Evolutionary conservation across 2,329 filamentous ascomycete species (phyloP).

Genomic region (Diaporthe caulivora): DNA sequence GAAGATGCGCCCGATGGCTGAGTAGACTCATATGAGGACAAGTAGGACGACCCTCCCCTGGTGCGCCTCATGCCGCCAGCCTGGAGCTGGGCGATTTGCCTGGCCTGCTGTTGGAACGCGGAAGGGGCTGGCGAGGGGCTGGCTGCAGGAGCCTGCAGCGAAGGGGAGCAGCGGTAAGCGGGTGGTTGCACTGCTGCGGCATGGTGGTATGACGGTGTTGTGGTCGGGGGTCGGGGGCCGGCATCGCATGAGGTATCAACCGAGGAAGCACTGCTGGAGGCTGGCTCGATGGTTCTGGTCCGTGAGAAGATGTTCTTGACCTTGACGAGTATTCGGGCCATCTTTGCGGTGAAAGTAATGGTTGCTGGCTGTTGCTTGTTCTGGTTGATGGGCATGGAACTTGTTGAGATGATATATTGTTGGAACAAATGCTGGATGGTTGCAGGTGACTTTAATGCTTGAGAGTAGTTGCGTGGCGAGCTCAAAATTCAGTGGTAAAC

Average conservation of each 20-base stretch:
- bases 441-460: not conserved
- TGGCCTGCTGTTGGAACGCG: conserved; percentile 31
- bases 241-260: not conserved
- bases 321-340: conserved; percentile 28
- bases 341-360: not conserved
- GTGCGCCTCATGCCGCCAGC: conserved; percentile 36
- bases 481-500: not conserved
- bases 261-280: conserved; percentile 12
- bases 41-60: conserved; percentile 23
- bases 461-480: not conserved
- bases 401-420: not conserved
- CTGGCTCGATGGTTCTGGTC: conserved; percentile 19
- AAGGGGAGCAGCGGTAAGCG: not conserved
- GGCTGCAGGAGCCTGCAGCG: not conserved
- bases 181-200: conserved; percentile 31
- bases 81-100: conserved; percentile 36
- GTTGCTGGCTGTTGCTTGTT: not conserved
- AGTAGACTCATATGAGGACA: conserved; percentile 22
- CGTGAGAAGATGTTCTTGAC: conserved; percentile 33
- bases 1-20: conserved; percentile 26
- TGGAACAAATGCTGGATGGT: not conserved
- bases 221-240: not conserved
- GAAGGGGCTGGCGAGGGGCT: conserved; percentile 4
- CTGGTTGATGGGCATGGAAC: not conserved
- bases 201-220: conserved; percentile 27